Evolutionary conservation across 2,329 filamentous ascomycete species (phyloP), one percentile per base, ranked within the genome.

Genomic region (Mollisiaceae sp.): DNA sequence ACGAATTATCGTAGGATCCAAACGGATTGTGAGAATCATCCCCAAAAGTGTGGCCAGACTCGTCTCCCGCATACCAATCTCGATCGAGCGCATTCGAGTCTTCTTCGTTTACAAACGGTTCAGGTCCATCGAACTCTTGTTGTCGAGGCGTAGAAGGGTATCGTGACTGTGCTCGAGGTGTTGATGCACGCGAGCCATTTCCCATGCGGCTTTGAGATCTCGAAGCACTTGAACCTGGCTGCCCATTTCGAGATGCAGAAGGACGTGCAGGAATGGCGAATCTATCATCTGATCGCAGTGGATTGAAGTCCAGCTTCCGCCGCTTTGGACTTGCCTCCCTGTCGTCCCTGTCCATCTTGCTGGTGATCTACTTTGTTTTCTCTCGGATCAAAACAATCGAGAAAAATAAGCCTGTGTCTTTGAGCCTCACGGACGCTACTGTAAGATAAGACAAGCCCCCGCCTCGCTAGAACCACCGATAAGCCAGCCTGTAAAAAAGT

Each of bases 21-120:
- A 97, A 97, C 0, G 93, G 94, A 75, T 97, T 96, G 78, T 97
- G 93, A n/a, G 89, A 85, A 69, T 97, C 94, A 75, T 97, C 94
- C 70, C 93, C 94, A 73, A 97, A 92, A 0, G 90, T 91, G 74
- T 96, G 91, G 0, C 86, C 91, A 64, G 90, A 88, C 76, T 97
- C 93, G 74, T 96, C 93, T 57, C 91, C 92, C 24, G 88, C 89
- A 74, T 97, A 97, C 94, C 94, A 97, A 78, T 97, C 94, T 67
- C 94, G 88, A 76, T 97, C 94, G 62, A 97, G 82, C 11, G 89
- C 91, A 68, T 86, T 86, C 20, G 88, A 86, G 69, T 96, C 92
- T 67, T 92, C 87, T 45, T 90, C 85, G 39, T 85, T 82, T 15
- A 88, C 82, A 15, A 82, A 80, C 2, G 86, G 83, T 72, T 91